Base-by-base conservation (phyloP, 257 asterid genomes). In the Mentha longifolia region DNA sequence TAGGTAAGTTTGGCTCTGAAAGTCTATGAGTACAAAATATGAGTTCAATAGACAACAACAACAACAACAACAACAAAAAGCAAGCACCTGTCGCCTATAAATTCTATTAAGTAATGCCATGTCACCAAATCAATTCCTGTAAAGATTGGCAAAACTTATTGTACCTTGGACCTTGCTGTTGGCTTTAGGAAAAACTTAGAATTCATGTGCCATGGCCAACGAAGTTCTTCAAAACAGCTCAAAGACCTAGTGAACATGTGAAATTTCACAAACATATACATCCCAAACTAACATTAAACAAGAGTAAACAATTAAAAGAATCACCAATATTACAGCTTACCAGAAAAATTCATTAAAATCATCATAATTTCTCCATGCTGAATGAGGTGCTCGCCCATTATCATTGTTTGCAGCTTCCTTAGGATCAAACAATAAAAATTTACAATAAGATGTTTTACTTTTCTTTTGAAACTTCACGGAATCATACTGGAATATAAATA, bases 331-430 rank as follows among this genome's bases (percentile, higher is more conserved):
- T 47, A 74, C 33, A 75, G 69, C 89, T 74, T 84, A 95, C 98
- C 99, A 95, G 82, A 94, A 95, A 79, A 83, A 95, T 79, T 95
- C 99, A 74, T 95, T 95, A 72, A 95, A 95, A 83, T 95, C 99
- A 46, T 95, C 99, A 76, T 95, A 95, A 67, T 95, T 95, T 87
- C 99, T 86, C 99, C 98, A 95, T 19, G 96, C 96, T 35, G 99
- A 95, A 87, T 95, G 99, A 42, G 99, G 91, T 68, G 97, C 99
- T 74, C 90, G 83, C 43, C 99, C 99, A 67, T 95, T 92, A 30
- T 88, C 83, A 73, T 92, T 95, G 88, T 95, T 91, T 61, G 80
- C 75, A 74, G 99, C 97, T 88, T 95, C 99, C 99, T 95, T 81
- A 52, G 71, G 52, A 78, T 65, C 55, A 76, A 77, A 76, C 42